These are phyloP conservation scores for Globisporangium emineosum DNA, from an alignment of 352 stramenopile genomes.

Conservation along the genomic window DNA sequence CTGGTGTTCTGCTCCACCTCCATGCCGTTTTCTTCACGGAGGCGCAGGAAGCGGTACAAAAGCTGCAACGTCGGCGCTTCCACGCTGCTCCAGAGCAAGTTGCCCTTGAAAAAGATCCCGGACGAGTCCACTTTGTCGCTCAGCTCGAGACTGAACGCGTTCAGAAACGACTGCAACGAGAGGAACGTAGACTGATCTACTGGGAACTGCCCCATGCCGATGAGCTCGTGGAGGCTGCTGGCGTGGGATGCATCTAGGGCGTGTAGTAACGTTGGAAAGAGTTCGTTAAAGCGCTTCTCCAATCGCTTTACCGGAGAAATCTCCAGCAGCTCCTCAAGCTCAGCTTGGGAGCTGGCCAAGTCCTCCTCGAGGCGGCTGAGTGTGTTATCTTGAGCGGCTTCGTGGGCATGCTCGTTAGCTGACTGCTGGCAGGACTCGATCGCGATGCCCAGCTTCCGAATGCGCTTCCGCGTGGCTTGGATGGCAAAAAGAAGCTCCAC, in stretches of 20 bases:
- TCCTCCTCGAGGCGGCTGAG: conserved; percentile 11
- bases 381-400: not conserved
- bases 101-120: conserved; percentile 54
- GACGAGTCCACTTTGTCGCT: conserved; percentile 11
- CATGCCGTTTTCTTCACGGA: conserved; percentile 63
- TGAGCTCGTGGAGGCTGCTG: conserved; percentile 39
- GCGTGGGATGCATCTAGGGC: conserved; percentile 28
- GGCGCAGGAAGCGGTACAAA: conserved; percentile 44
- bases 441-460: conserved; percentile 42
- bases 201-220: conserved; percentile 43
- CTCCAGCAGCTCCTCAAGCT: conserved; percentile 29
- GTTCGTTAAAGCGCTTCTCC: conserved; percentile 18
- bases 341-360: conserved; percentile 12
- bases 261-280: conserved; percentile 47
- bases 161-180: conserved; percentile 49
- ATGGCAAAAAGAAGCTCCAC: conserved; percentile 51
- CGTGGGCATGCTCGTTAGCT: conserved; percentile 8
- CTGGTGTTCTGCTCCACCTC: conserved; percentile 5
- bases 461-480: conserved; percentile 27
- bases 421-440: conserved; percentile 23
- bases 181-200: conserved; percentile 52
- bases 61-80: conserved; percentile 28
- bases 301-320: conserved; percentile 31
- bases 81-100: conserved; percentile 49
- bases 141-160: conserved; percentile 31